Evolutionary conservation across 257 asterid species (phyloP).

Genomic region (Knoxia roxburghii): DNA sequence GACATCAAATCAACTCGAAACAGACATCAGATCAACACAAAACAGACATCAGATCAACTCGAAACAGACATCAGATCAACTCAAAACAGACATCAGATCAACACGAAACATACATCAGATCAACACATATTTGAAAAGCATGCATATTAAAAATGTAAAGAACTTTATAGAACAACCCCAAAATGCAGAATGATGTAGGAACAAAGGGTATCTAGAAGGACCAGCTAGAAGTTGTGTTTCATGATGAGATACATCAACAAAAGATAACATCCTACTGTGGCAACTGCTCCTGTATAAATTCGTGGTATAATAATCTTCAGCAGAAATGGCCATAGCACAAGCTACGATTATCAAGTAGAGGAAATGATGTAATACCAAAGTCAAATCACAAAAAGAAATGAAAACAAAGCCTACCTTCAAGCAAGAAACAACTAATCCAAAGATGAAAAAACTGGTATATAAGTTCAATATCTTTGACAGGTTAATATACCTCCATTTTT

Average conservation of each 20-base stretch:
- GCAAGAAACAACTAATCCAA: neutral
- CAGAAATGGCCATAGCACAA: constrained; percentile 96
- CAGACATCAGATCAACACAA: no score
- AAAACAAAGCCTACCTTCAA: constrained; percentile 8
- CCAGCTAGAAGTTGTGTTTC: constrained; percentile 12
- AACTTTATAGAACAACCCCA: neutral
- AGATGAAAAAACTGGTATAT: neutral
- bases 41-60: no score
- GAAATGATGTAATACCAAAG: constrained; percentile 9
- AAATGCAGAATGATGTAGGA: neutral
- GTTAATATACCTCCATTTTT: constrained; percentile 85
- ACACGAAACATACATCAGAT: no score
- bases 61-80: no score
- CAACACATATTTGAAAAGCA: neutral
- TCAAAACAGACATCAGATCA: no score
- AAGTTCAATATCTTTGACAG: neutral
- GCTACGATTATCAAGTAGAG: constrained; percentile 45
- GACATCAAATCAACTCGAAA: no score
- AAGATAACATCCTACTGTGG: constrained; percentile 52
- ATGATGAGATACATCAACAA: constrained; percentile 7
- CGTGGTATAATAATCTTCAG: constrained; percentile 88
- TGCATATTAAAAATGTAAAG: neutral
- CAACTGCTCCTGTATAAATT: constrained; percentile 84
- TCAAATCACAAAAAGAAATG: constrained; percentile 16
- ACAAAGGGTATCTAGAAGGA: neutral